Base-by-base conservation (phyloP, 2,329 filamentous ascomycete species). In the Grosmannia penicillata region DNA sequence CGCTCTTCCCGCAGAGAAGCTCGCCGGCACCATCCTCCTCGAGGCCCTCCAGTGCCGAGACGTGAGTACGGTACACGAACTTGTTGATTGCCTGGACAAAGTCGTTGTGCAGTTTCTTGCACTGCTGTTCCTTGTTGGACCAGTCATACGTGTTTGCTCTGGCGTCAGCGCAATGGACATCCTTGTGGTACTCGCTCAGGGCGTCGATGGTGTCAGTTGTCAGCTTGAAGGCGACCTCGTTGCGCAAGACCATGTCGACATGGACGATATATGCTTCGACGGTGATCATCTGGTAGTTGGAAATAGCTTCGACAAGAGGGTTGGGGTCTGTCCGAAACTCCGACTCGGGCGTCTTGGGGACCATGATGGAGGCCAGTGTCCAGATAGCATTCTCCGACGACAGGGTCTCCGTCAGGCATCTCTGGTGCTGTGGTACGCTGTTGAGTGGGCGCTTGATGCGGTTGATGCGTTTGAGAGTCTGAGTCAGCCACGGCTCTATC, bases 241-340 rank as follows among this genome's bases (percentile, higher is more conserved):
- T 91, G 61, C 87, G 82, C 53, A 93, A 76, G 43, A 98, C 89
- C 86, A 96, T 94, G 66, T 98, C 91, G 60, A 98, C 86, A 60
- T 96, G 89, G 44, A 98, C 91, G 51, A 96, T 89, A 59, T 98
- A 98, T 37, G 91, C 91, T 63, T 96, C 87, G 51, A 96, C 67
- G 57, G 95, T 85, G 54, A 95, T 68, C 55, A 95, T 74, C 65
- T 93, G 82, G 61, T 89, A 91, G 71, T 93, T 93, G 72, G 82
- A 85, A 46, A 95, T 65, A 46, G 82, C 83, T 62, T 95, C 86
- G 48, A 89, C 70, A 47, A 93, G 67, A 33, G 82, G 82, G 56
- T 93, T 83, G 37, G 75, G 65, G 55, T 95, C 85, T 59, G 78
- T 78, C 59, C 75, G 76, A 56, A 94, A 70, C 51, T 95, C 83